phyloP scores from a whole-genome alignment of 495 filamentous ascomycete species.

The Entonaema liquescens region DNA sequence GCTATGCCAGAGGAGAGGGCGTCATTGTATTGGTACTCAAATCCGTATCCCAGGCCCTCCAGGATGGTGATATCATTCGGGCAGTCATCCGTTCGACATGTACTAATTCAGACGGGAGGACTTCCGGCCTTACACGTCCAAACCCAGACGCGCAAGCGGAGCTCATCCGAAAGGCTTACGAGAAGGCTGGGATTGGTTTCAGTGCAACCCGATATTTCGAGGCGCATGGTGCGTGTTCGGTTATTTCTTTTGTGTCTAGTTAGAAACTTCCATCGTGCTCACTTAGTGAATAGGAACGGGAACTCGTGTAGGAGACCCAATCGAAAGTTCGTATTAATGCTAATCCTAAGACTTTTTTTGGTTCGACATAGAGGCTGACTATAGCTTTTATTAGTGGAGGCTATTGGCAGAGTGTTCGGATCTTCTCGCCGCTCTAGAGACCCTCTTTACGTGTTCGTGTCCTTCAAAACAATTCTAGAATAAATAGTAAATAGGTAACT shows the following conservation, averaged over 20 bases:
- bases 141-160: constrained; percentile 55
- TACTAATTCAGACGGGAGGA: constrained; percentile 60
- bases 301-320: constrained; percentile 57
- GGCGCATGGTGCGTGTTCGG: constrained; percentile 45
- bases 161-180: constrained; percentile 57
- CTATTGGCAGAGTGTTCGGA: constrained; percentile 17
- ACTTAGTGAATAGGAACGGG: constrained; percentile 63
- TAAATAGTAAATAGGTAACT: no score
- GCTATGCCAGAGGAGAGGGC: constrained; percentile 68
- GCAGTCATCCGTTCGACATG: constrained; percentile 62
- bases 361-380: no score
- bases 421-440: neutral
- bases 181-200: constrained; percentile 52
- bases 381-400: no score
- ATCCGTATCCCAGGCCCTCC: constrained; percentile 51
- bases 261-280: no score
- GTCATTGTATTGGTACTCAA: constrained; percentile 64
- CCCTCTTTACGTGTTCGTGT: constrained; percentile 9
- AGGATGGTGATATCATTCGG: constrained; percentile 59
- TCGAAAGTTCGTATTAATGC: no score
- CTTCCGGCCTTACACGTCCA: constrained; percentile 60
- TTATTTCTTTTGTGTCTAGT: no score
- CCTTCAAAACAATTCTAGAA: no score
- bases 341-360: no score
- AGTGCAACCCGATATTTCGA: constrained; percentile 55